Percentiles rank a stretch among this genome's conserved stretches.
Evolutionary conservation across 305 asterid genomes (phyloP).

Genomic region (Solanum hybrid): DNA sequence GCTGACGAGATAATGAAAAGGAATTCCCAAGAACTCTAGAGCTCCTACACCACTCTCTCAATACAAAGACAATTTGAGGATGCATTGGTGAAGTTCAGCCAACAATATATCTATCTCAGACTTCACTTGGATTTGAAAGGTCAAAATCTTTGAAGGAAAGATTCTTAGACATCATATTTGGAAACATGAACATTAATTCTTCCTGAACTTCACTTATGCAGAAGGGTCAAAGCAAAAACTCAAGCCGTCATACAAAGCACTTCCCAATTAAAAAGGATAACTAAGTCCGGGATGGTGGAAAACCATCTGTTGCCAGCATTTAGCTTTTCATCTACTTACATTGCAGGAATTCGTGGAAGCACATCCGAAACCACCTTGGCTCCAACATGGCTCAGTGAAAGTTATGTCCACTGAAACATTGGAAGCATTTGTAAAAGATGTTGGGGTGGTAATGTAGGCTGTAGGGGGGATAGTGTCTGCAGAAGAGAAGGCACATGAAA

Average conservation of each 20-base stretch:
- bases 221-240: background rate
- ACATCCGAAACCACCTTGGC: conserved; percentile 52
- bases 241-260: background rate
- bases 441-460: conserved; percentile 41
- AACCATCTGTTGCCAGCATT: background rate
- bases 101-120: background rate
- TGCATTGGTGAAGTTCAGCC: background rate
- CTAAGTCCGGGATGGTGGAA: background rate
- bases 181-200: background rate
- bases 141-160: background rate
- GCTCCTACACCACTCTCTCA: background rate
- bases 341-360: conserved; percentile 24
- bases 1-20: background rate
- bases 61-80: background rate
- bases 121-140: background rate
- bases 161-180: background rate
- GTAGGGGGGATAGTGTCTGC: conserved; percentile 43
- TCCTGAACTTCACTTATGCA: background rate
- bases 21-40: background rate
- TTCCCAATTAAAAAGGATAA: background rate
- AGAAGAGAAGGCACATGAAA: background rate
- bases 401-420: conserved; percentile 52
- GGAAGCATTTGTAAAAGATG: conserved; percentile 61
- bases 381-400: conserved; percentile 61
- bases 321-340: background rate